Base-by-base conservation (phyloP, 225 moss, liverwort and hornwort genomes). In the Anthoceros angustus region DNA sequence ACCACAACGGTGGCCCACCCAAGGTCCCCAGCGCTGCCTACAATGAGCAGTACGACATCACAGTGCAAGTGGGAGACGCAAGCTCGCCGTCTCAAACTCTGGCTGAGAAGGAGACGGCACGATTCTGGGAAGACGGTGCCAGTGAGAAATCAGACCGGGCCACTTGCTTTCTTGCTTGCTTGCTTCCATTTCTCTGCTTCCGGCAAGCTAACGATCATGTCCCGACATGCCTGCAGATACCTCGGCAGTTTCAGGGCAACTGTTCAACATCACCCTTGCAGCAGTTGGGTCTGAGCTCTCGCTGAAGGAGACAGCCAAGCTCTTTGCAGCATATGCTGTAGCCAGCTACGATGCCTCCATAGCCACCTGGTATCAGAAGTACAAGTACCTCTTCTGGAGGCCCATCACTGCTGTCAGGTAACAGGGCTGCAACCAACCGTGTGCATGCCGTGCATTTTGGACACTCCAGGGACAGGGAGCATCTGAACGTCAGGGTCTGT, bases 121-220 rank as follows among this genome's bases (percentile, higher is more conserved):
- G 43, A 42, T 91, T 91, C 42, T 91, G 91, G 91, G 91, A 91
- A 79, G 91, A 6, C 64, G 88, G 84, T 40, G 26, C 79, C n/a
- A 91, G 91, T 86, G 81, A 25, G 68, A 5, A 20, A 32, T 32
- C 32, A 4, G 4, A 32, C 32, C 32, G 32, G 32, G 32, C 32
- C 32, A 32, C 32, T 4, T 32, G 4, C 32, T 32, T 32, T 32
- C 32, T 32, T 4, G 32, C 32, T 32, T 32, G 32, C 32, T 1
- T 32, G 32, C 32, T 32, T 32, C 32, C 32, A 32, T 32, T 32
- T 32, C 32, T 32, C 32, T 32, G 32, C 32, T 32, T 1, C 4
- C 4, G 32, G 1, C 32, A 4, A 32, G 32, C 32, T 32, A 46
- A 11, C 16, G 45, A 46, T 46, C 45, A 2, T 2, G 6, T 16